Conservation (phyloP, 2,329 filamentous ascomycete genomes). For the Aspergillus sp. region DNA sequence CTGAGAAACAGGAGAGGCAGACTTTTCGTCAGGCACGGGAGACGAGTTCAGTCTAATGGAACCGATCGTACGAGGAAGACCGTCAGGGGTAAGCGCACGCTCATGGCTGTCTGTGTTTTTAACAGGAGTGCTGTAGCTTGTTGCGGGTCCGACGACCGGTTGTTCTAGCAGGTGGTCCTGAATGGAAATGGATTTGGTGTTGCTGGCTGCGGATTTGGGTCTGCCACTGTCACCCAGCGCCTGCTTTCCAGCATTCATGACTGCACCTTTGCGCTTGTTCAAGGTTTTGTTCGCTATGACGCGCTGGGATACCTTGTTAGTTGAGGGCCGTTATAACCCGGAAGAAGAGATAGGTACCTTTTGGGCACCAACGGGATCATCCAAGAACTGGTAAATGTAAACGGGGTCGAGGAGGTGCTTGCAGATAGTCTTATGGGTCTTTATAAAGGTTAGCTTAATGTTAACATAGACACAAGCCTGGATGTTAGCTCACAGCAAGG, state of each 20-base stretch:
- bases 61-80: no score
- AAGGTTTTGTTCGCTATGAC: slow-evolving; percentile 28
- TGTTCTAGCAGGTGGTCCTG: no score
- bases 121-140: no score
- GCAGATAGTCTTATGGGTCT: slow-evolving; percentile 34
- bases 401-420: slow-evolving; percentile 33
- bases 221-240: slow-evolving; percentile 5
- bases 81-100: no score
- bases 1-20: no score
- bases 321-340: no score
- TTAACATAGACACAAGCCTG: slow-evolving; percentile 9
- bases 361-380: slow-evolving; percentile 27
- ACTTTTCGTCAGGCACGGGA: no score
- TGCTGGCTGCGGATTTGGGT: no score
- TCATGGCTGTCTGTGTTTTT: no score
- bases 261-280: slow-evolving; percentile 27
- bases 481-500: slow-evolving; percentile 9
- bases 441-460: slow-evolving; percentile 1
- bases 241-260: slow-evolving; percentile 29
- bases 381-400: slow-evolving; percentile 29
- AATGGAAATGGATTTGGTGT: no score
- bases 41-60: no score
- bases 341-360: slow-evolving; percentile 3
- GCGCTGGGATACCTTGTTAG: slow-evolving; percentile 4
- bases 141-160: no score